Evolutionary conservation across 805 yeast genomes (phyloP), one percentile per base, ranked within the genome.

Genomic region (Kregervanrija fluxuum): DNA sequence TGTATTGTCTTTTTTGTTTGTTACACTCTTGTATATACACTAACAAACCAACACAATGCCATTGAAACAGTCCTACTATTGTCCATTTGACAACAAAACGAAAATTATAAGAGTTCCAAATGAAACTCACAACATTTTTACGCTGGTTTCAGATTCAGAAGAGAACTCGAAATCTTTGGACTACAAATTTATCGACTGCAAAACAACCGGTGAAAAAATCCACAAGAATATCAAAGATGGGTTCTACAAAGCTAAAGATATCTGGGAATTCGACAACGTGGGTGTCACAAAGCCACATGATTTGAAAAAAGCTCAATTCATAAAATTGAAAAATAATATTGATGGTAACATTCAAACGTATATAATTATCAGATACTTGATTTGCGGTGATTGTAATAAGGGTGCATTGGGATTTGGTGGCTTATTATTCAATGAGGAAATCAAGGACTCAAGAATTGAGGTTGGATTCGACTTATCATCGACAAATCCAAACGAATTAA

Each of bases 261-360:
- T 80, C 43, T 85, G 93, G 93, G 85, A 77, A 50, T 85, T 85
- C 53, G 90, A 85, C 50, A 85, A 85, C 54, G 75, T 85, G 38
- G 90, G 88, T 1, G 91, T 85, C 2, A 82, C 89, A 1, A 71
- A 71, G 40, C 66, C 65, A 10, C 43, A 41, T 2, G 30, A 17
- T 17, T 13, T 22, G 10, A 31, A 38, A 8, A 35, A 43, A n/a
- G 28, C 43, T 13, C 45, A 44, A 33, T 16, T 38, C 22, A 40
- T 40, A 9, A 38, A 14, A 17, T 15, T 49, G 4, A 51, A 49
- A n/a, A 48, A 43, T 3, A 47, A 53, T 11, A 58, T 55, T 3
- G 48, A 47, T 6, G 45, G 42, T 17, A 50, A 54, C 1, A 55
- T 51, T 10, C 44, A 57, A 11, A 47, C 54, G 8, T 42, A 66